These are phyloP conservation scores for Ophiocordyceps robertsii DNA, from an alignment of 2,329 filamentous ascomycete species.

Conservation along the genomic window DNA sequence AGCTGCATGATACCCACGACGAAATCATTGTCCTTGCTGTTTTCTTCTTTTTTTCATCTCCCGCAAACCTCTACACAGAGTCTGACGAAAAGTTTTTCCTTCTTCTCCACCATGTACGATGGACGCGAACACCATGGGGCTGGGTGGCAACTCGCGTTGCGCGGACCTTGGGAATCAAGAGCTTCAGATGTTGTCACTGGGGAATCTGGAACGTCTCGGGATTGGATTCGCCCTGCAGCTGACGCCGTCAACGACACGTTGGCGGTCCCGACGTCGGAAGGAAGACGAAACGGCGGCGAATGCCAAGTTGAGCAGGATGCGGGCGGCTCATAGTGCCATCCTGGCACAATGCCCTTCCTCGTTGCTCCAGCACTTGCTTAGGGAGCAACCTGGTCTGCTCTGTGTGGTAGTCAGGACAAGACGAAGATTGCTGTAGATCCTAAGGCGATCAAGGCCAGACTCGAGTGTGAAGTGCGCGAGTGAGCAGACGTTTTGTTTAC, in stretches of 20 bases:
- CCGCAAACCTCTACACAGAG: background rate
- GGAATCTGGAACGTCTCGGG: slow-evolving; percentile 14
- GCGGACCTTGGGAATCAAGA: slow-evolving; percentile 10
- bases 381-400: slow-evolving; percentile 12
- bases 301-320: slow-evolving; percentile 11
- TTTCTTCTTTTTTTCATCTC: slow-evolving; percentile 8
- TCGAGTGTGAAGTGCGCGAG: slow-evolving; percentile 4
- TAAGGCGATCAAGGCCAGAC: slow-evolving; percentile 7
- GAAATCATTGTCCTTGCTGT: slow-evolving; percentile 12
- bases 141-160: slow-evolving; percentile 15
- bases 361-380: background rate
- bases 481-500: background rate
- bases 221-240: slow-evolving; percentile 16
- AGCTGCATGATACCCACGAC: slow-evolving; percentile 30
- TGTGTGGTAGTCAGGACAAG: slow-evolving; percentile 23
- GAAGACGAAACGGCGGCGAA: slow-evolving; percentile 12
- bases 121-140: slow-evolving; percentile 16
- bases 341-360: background rate
- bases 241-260: slow-evolving; percentile 8
- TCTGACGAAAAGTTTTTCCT: background rate
- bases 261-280: slow-evolving; percentile 7
- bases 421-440: slow-evolving; percentile 20
- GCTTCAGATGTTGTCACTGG: slow-evolving; percentile 8
- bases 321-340: background rate
- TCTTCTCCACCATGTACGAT: slow-evolving; percentile 9